Evolutionary conservation across 148 eudicot genomes (phyloP).

Genomic region (Gaultheria prostrata): DNA sequence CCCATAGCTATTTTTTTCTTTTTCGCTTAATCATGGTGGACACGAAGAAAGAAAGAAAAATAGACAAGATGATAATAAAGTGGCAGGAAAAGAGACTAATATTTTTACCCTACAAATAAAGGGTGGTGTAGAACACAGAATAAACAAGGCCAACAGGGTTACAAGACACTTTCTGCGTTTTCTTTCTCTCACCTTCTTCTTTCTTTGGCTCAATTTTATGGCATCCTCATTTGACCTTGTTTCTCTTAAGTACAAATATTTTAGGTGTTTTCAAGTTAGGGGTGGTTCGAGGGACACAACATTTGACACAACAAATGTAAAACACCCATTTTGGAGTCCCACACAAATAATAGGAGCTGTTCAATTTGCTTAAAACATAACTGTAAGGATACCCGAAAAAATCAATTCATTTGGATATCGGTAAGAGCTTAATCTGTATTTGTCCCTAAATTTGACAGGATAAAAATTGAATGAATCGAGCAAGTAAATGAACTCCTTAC

Average conservation of each 20-base stretch:
- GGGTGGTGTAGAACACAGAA: slow-evolving; percentile 15
- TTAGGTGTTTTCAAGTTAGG: neutral
- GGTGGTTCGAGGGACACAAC: too few species aligned
- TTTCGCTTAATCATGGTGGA: slow-evolving; percentile 16
- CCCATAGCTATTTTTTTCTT: slow-evolving; percentile 6
- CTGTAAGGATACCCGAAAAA: too few species aligned
- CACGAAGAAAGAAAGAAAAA: slow-evolving; percentile 23
- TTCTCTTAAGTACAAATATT: neutral
- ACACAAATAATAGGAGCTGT: too few species aligned
- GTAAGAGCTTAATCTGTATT: too few species aligned
- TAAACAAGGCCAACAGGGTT: neutral
- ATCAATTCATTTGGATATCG: too few species aligned
- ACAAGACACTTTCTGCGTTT: slow-evolving; percentile 4
- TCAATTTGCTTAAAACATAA: too few species aligned
- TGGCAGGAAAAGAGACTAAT: slow-evolving; percentile 11
- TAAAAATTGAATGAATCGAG: too few species aligned
- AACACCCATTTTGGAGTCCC: too few species aligned
- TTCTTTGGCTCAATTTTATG: neutral
- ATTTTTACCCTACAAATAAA: slow-evolving; percentile 20
- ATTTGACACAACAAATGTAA: too few species aligned
- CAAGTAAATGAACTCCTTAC: too few species aligned
- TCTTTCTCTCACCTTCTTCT: neutral
- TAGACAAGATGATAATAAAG: slow-evolving; percentile 18
- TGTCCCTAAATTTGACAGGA: too few species aligned
- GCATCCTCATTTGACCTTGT: slow-evolving; percentile 2